Evolutionary conservation across 805 yeast species (phyloP).

Genomic region (Zygotorulaspora sp.): DNA sequence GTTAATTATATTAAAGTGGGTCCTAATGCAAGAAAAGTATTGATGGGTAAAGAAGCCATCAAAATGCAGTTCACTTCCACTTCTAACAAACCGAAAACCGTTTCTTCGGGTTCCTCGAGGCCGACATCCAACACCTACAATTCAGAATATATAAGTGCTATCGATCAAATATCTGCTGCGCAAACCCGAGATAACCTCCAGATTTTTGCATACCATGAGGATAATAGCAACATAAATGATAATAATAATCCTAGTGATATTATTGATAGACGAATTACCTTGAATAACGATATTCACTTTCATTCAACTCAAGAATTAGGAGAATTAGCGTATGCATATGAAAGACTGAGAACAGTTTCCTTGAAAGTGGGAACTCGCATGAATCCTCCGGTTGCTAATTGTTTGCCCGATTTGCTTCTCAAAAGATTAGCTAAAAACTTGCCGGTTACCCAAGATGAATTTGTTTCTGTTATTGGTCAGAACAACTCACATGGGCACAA

Average conservation of each 20-base stretch:
- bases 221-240: neutral
- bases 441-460: constrained; percentile 28
- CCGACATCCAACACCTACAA: neutral
- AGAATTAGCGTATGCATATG: constrained; percentile 24
- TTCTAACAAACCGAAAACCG: constrained; percentile 18
- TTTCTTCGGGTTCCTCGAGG: constrained; percentile 11
- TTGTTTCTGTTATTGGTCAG: constrained; percentile 19
- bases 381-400: constrained; percentile 25
- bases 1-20: constrained; percentile 69
- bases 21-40: constrained; percentile 45
- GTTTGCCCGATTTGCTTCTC: constrained; percentile 25
- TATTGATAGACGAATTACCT: constrained; percentile 13
- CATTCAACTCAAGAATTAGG: constrained; percentile 25
- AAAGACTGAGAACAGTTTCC: constrained; percentile 24
- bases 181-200: constrained; percentile 4
- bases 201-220: constrained; percentile 6
- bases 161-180: neutral
- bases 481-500: constrained; percentile 20
- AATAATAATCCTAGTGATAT: too few relatives aligned
- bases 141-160: neutral
- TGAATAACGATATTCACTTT: constrained; percentile 10
- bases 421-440: constrained; percentile 25
- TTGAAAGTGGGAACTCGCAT: constrained; percentile 18
- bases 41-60: constrained; percentile 44
- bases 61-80: constrained; percentile 45